Percentiles rank a stretch among this genome's conserved stretches.
Evolutionary conservation across 2,329 filamentous ascomycete species (phyloP).

Genomic region (Hypomyces rosellus): DNA sequence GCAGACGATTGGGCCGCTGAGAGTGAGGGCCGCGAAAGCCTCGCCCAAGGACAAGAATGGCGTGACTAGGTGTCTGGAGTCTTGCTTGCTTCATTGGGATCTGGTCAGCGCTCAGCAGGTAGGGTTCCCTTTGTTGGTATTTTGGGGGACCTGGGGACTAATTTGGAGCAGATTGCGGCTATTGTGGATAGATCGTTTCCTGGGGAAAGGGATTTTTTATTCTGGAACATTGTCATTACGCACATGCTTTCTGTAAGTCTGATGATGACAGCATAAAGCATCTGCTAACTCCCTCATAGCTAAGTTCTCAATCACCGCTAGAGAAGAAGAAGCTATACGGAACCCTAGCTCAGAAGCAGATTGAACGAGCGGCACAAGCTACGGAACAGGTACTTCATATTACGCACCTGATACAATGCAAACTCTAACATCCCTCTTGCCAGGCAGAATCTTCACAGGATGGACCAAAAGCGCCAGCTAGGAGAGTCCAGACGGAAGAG

Average conservation of each 20-base stretch:
- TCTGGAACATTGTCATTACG: constrained; percentile 50
- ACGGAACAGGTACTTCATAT: constrained; percentile 33
- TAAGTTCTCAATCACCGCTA: constrained; percentile 39
- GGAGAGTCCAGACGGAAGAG: constrained; percentile 40
- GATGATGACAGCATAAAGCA: background rate
- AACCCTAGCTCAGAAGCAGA: constrained; percentile 44
- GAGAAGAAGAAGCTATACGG: constrained; percentile 47
- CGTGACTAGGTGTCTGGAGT: constrained; percentile 41
- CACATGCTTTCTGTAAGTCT: constrained; percentile 46
- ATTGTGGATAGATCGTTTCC: constrained; percentile 46
- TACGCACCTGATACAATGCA: background rate
- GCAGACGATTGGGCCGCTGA: constrained; percentile 43
- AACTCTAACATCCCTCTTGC: background rate
- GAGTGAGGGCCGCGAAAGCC: constrained; percentile 46
- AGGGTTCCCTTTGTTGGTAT: constrained; percentile 4
- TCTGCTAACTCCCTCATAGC: constrained; percentile 25
- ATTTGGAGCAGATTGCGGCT: constrained; percentile 43
- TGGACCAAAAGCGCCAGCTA: constrained; percentile 17
- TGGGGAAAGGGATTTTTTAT: constrained; percentile 42
- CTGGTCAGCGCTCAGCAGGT: constrained; percentile 52
- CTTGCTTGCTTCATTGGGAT: constrained; percentile 50
- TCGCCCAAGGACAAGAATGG: constrained; percentile 39
- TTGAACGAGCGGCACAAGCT: constrained; percentile 42
- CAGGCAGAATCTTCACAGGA: constrained; percentile 19
- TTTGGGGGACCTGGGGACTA: constrained; percentile 5